Evolutionary conservation across 495 filamentous ascomycete genomes (phyloP), one percentile per base, ranked within the genome.

Genomic region (Clavariopsis aquatica): DNA sequence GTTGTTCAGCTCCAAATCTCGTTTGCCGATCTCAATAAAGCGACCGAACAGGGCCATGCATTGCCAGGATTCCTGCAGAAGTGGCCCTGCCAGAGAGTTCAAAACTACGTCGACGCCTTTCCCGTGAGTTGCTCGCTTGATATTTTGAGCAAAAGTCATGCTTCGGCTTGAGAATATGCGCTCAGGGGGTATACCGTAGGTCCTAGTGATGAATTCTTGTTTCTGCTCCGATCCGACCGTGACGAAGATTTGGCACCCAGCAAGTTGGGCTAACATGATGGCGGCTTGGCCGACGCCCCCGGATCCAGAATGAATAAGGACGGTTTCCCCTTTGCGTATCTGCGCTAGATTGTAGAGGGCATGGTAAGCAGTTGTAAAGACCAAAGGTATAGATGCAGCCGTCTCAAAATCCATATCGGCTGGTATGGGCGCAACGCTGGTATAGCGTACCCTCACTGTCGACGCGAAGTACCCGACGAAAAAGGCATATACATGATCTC

Each of bases 41-140:
- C 26, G 27, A 24, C 62, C 54, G 19, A 41, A 45, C 2, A 29
- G n/a, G 22, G 36, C 45, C 1, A 65, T 4, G n/a, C n/a, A 28
- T 12, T 27, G 7, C 23, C 13, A 3, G 8, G 38, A 19, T 24
- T 41, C 34, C n/a, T 64, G 36, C 15, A 64, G 17, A 4, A 62
- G 7, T 19, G 51, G 46, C 1, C 57, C 57, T 10, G 47, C 9
- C 8, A 38, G 8, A 12, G 57, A 41, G 22, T 49, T 62, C 19
- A 66, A 34, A 2, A 62, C 46, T 15, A 66, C 57, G 36, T 66
- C 64, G 36, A 66, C 46, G 6, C 64, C 64, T 10, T 24, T 38
- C 1, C 45, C 57, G 1, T 27, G 19, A 27, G 64, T 66, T 3
- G 27, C 57, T 1, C 10, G 6, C 36, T 31, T 9, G 26, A 60